Base-by-base conservation (phyloP, 2,329 filamentous ascomycete species). In the Diplocarpon rosae region DNA sequence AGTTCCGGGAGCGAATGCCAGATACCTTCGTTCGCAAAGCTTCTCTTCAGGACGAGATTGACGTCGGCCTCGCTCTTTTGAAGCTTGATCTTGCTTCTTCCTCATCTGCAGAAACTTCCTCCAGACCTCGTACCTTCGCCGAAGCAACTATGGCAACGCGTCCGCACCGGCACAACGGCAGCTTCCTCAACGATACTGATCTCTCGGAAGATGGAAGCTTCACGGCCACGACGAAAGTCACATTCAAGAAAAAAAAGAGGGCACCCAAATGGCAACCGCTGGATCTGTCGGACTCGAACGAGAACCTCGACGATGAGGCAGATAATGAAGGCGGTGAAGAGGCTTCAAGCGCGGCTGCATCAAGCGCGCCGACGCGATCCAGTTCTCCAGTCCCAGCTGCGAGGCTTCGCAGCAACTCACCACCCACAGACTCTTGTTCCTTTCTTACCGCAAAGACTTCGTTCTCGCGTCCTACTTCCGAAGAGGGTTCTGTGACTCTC, bases 21-120 rank as follows among this genome's bases (percentile, higher is more conserved):
- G 39, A 36, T 6, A 35, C 5, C n/a, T 35, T 42, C 24, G 17
- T 42, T 13, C 39, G 39, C 15, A 35, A 29, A 36, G 20, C 13
- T 14, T 42, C 39, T 10, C 32, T 42, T 8, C 39, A 42, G 35
- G 39, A 42, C 32, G 39, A 42, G 33, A 42, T 42, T 9, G 39
- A 42, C 32, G 20, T 42, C 33, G 39, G 39, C 31, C 39, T 42
- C n/a, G 39, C 39, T 35, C 17, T 42, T 32, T 42, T 24, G 4
- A 42, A 15, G n/a, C 11, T 14, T 20, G 36, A 30, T 35, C 32
- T 36, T 14, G 30, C 34, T 16, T 6, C 39, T n/a, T 30, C 35
- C 2, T 28, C 32, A 2, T 36, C 39, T 3, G 14, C 11, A 27
- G 16, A 20, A 14, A 32, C 11, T 14, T 14, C 20, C 12, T 29